Evolutionary conservation across 108 stramenopile genomes (phyloP).

Genomic region (Nitzschia sp.): DNA sequence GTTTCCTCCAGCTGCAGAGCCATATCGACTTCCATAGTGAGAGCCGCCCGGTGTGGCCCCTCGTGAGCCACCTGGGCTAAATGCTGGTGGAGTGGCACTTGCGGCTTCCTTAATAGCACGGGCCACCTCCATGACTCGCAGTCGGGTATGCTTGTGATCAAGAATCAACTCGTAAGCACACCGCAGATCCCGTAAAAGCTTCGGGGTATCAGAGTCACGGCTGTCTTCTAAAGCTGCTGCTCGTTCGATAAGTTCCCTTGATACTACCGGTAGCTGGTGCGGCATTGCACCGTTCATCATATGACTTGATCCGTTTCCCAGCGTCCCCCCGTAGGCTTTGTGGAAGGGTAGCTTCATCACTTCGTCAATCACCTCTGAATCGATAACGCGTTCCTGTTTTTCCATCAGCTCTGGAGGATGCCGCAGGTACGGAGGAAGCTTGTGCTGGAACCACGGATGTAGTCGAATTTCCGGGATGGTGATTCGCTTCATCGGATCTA

Average conservation of each 20-base stretch:
- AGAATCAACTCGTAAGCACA: constrained; percentile 97
- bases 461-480: constrained; percentile 96
- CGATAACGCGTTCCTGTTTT: constrained; percentile 90
- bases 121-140: constrained; percentile 93
- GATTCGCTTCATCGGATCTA: constrained; percentile 99
- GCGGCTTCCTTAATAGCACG: constrained; percentile 89
- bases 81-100: constrained; percentile 90
- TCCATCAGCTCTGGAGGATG: constrained; percentile 95
- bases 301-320: constrained; percentile 30
- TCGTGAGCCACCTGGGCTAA: constrained; percentile 82
- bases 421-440: constrained; percentile 95
- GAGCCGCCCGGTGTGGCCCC: constrained; percentile 82
- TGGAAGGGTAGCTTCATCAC: constrained; percentile 88
- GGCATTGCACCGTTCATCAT: constrained; percentile 46
- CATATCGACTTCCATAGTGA: constrained; percentile 44
- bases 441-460: constrained; percentile 98
- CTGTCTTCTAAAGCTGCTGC: constrained; percentile 84
- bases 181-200: constrained; percentile 84
- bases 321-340: constrained; percentile 60
- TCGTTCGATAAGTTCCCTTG: constrained; percentile 79
- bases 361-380: constrained; percentile 90
- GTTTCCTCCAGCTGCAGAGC: constrained; percentile 34
- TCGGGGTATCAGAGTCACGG: constrained; percentile 79
- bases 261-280: constrained; percentile 59
- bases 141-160: constrained; percentile 94